phyloP scores from a whole-genome alignment of 2,329 filamentous ascomycete genomes.

The Colletotrichum viniferum region DNA sequence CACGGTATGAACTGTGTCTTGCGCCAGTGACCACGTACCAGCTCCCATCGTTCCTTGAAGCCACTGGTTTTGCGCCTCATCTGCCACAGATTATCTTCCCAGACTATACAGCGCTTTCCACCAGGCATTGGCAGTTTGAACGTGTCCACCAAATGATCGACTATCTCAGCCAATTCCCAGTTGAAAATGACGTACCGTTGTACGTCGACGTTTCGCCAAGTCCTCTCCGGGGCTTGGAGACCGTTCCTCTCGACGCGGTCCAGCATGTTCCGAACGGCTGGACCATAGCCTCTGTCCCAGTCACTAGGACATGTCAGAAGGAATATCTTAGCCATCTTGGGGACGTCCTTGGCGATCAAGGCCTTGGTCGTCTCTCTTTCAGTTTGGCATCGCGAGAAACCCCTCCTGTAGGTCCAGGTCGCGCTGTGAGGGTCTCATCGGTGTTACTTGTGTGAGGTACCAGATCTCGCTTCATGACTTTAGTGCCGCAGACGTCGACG shows the following conservation, averaged over 20 bases:
- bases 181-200: background rate
- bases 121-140: background rate
- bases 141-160: background rate
- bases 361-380: background rate
- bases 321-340: background rate
- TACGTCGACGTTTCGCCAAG: background rate
- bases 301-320: background rate
- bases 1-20: accelerated
- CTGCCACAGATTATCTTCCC: background rate
- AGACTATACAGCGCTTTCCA: background rate
- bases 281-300: background rate
- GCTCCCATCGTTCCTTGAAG: background rate
- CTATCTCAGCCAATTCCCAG: background rate
- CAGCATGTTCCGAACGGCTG: too few species aligned
- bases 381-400: background rate
- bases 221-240: background rate
- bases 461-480: background rate
- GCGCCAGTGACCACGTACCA: accelerated
- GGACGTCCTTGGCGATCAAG: background rate
- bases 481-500: background rate
- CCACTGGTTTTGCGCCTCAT: accelerated
- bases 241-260: accelerated
- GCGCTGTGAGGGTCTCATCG: background rate
- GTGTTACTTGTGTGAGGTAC: background rate
- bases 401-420: background rate